Conservation (phyloP, 1,139 yeast species). For the Geotrichum cucujoidarum region DNA sequence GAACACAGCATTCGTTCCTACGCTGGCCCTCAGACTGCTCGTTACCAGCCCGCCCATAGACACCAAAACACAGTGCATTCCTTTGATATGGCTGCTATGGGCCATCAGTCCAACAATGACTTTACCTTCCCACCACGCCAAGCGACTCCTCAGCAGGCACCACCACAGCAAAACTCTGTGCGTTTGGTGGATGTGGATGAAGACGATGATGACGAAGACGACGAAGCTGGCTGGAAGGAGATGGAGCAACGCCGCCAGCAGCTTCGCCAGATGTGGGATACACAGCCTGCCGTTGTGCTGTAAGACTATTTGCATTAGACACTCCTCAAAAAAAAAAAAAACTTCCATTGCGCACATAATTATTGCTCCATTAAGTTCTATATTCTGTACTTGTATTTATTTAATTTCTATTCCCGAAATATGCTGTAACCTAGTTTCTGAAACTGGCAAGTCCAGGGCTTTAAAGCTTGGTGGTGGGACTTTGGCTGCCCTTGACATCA, state of each 20-base stretch:
- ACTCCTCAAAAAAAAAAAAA: not conserved
- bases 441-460: no score
- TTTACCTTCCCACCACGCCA: constrained; percentile 7
- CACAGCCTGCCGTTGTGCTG: constrained; percentile 12
- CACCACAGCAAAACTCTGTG: constrained; percentile 3
- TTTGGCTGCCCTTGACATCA: no score
- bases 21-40: constrained; percentile 10
- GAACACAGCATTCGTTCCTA: constrained; percentile 23
- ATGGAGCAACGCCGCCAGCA: constrained; percentile 16
- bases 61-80: constrained; percentile 11
- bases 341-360: not conserved
- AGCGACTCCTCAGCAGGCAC: constrained; percentile 2
- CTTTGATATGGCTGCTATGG: not conserved
- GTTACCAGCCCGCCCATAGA: constrained; percentile 10
- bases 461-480: no score
- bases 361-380: no score
- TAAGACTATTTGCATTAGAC: not conserved
- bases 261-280: constrained; percentile 18
- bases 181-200: constrained; percentile 10
- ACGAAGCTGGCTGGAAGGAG: constrained; percentile 21
- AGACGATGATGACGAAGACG: constrained; percentile 21
- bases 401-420: not conserved
- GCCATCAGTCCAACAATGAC: not conserved
- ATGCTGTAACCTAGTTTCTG: no score
- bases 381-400: not conserved